Conservation (phyloP, 495 filamentous ascomycete species). For the Corynascus novoguineensis region DNA sequence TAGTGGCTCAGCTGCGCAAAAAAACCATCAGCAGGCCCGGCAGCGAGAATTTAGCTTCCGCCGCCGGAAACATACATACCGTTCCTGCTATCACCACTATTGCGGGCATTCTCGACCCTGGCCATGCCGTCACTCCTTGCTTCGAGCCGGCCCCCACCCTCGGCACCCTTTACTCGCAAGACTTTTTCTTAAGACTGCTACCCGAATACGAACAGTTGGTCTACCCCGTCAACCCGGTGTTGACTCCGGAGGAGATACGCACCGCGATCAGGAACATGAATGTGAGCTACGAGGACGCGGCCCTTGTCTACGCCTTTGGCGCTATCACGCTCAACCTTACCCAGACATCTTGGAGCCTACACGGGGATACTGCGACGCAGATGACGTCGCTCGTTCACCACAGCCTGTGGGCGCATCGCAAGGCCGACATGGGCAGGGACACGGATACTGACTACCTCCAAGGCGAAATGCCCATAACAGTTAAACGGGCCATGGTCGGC, state of each 20-base stretch:
- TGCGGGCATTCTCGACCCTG: background rate
- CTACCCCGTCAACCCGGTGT: conserved; percentile 3
- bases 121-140: background rate
- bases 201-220: conserved; percentile 2
- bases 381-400: background rate
- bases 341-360: conserved; percentile 1
- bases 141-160: background rate
- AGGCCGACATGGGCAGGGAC: background rate
- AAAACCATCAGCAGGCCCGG: background rate
- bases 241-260: conserved; percentile 3
- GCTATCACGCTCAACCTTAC: conserved; percentile 5
- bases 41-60: background rate
- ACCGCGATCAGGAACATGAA: background rate
- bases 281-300: conserved; percentile 4
- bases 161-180: background rate
- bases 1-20: background rate
- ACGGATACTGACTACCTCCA: background rate
- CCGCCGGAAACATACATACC: background rate
- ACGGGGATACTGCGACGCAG: background rate
- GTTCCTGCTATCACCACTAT: background rate
- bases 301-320: conserved; percentile 3
- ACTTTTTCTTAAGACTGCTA: background rate
- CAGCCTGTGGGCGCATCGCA: background rate
- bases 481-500: background rate
- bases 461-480: background rate